Conservation (phyloP, 1,284 basidiomycete species). For the Leccinum cinnamomeum region DNA sequence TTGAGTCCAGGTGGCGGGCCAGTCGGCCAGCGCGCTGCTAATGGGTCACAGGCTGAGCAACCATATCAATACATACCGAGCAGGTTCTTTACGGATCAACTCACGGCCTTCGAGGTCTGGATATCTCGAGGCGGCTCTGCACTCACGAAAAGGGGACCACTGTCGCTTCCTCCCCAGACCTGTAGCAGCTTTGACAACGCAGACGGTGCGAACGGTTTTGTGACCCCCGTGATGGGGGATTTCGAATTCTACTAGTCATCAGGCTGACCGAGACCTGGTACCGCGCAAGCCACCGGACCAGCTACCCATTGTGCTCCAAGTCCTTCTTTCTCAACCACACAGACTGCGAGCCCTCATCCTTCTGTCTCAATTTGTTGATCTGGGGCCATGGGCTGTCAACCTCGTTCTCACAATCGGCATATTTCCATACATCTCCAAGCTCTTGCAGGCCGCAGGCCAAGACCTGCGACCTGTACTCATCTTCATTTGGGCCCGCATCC, state of each 20-base stretch:
- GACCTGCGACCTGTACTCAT: conserved; percentile 98
- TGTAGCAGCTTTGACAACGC: conserved; percentile 34
- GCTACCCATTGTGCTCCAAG: conserved; percentile 95
- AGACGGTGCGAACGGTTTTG: conserved; percentile 21
- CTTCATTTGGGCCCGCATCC: conserved; percentile 98
- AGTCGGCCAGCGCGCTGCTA: conserved; percentile 34
- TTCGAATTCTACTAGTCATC: conserved; percentile 10
- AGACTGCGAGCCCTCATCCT: conserved; percentile 93
- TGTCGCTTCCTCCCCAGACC: conserved; percentile 58
- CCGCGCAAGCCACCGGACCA: conserved; percentile 93
- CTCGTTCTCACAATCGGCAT: conserved; percentile 98
- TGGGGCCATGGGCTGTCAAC: conserved; percentile 98
- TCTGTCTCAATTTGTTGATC: conserved; percentile 96
- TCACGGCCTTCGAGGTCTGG: conserved; percentile 99
- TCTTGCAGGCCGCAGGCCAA: conserved; percentile 91
- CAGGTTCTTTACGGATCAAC: conserved; percentile 93
- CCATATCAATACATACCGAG: conserved; percentile 81
- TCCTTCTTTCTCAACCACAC: conserved; percentile 94
- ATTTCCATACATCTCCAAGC: conserved; percentile 97
- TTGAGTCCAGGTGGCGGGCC: conserved; percentile 39
- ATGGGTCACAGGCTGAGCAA: conserved; percentile 42
- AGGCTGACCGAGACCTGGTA: conserved; percentile 59
- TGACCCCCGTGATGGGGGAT: conserved; percentile 13
- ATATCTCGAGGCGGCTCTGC: conserved; percentile 88
- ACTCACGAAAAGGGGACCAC: conserved; percentile 71